Percentiles rank a stretch among this genome's conserved stretches.
Conservation (phyloP, 139 green algal genomes). For the Volvox africanus region DNA sequence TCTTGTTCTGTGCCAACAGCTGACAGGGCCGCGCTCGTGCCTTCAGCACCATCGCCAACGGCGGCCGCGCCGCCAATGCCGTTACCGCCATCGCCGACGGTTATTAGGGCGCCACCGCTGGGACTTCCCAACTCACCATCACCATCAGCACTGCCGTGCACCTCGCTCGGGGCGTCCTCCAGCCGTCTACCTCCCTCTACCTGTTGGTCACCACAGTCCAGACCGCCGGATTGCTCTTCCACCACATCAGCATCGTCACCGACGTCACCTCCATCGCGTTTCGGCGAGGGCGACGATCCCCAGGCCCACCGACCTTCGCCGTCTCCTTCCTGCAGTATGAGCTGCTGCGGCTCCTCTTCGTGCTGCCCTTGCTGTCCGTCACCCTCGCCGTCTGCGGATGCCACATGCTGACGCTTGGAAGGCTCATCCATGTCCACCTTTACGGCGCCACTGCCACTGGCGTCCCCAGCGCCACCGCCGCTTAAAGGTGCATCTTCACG, state of each 20-base stretch:
- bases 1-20: constrained; percentile 4
- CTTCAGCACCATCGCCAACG: not conserved
- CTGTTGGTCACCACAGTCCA: not conserved
- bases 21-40: not conserved
- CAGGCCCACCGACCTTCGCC: not conserved
- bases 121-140: not conserved
- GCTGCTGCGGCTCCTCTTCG: not conserved
- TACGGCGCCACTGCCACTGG: not conserved
- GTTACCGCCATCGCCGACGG: not conserved
- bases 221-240: not conserved
- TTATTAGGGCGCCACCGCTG: not conserved
- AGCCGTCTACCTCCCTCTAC: not conserved
- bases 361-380: not conserved
- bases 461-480: not conserved
- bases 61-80: not conserved
- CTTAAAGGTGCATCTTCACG: not conserved
- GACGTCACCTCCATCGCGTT: not conserved
- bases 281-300: not conserved
- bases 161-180: not conserved
- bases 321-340: not conserved
- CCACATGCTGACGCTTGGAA: constrained; percentile 1
- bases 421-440: not conserved
- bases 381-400: not conserved
- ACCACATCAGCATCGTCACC: not conserved
- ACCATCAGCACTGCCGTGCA: not conserved